Evolutionary conservation across 108 stramenopile genomes (phyloP).

Genomic region (Parmales sp.): DNA sequence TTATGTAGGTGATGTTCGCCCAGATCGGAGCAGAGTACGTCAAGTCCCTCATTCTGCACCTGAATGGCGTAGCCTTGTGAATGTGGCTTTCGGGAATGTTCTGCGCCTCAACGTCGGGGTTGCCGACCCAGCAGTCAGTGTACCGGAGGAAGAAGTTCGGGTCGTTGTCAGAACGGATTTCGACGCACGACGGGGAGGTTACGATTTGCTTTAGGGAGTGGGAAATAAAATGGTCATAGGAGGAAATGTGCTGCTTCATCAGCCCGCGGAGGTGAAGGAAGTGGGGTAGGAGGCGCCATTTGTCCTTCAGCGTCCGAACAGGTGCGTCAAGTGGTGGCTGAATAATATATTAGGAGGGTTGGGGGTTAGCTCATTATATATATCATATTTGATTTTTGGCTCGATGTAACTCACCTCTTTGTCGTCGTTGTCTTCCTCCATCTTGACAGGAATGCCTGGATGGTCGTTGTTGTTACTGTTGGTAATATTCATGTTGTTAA

Average conservation of each 20-base stretch:
- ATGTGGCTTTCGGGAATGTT: constrained; percentile 77
- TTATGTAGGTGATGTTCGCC: constrained; percentile 91
- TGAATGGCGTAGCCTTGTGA: constrained; percentile 78
- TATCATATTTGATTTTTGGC: too few relatives aligned
- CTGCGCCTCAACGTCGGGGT: constrained; percentile 84
- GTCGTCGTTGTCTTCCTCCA: too few relatives aligned
- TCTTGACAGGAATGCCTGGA: too few relatives aligned
- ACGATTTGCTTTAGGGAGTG: constrained; percentile 85
- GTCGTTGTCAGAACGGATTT: constrained; percentile 84
- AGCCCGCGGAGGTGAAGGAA: constrained; percentile 82
- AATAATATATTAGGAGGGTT: too few relatives aligned
- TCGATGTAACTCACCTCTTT: too few relatives aligned
- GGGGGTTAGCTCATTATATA: too few relatives aligned
- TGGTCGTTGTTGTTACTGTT: too few relatives aligned
- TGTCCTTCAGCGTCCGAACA: constrained; percentile 74
- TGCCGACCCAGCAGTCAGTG: constrained; percentile 89
- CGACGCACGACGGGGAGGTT: constrained; percentile 59
- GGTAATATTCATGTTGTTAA: too few relatives aligned
- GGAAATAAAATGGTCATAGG: constrained; percentile 94
- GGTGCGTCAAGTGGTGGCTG: constrained; percentile 31
- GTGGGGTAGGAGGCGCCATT: constrained; percentile 90
- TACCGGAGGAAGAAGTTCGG: constrained; percentile 90
- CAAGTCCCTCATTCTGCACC: constrained; percentile 92
- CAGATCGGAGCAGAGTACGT: constrained; percentile 96
- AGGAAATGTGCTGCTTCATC: constrained; percentile 96